Evolutionary conservation across 768 basidiomycete species (phyloP).

Genomic region (Suillus placidus): DNA sequence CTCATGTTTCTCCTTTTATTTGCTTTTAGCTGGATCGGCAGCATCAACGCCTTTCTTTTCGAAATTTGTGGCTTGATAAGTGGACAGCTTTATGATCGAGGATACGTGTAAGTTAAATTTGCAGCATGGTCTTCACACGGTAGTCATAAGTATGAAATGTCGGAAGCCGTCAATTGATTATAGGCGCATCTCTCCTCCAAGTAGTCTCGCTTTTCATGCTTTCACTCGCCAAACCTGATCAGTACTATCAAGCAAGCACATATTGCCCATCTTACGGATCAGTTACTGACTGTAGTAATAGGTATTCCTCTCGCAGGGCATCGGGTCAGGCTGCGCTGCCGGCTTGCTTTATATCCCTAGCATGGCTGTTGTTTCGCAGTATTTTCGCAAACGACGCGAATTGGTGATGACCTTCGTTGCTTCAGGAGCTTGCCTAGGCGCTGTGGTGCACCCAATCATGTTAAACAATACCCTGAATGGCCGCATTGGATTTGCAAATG

Average conservation of each 20-base stretch:
- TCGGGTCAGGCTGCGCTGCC: slow-evolving; percentile 49
- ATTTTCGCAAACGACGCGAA: slow-evolving; percentile 50
- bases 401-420: slow-evolving; percentile 59
- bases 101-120: slow-evolving; percentile 46
- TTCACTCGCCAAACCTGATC: slow-evolving; percentile 44
- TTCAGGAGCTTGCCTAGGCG: slow-evolving; percentile 61
- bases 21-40: slow-evolving; percentile 46
- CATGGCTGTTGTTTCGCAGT: slow-evolving; percentile 53
- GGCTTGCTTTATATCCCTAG: slow-evolving; percentile 53
- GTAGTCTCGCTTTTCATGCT: slow-evolving; percentile 46
- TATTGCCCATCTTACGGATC: no score
- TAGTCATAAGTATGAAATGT: neutral
- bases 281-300: slow-evolving; percentile 20
- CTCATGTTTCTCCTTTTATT: slow-evolving; percentile 1
- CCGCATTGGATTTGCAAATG: slow-evolving; percentile 46
- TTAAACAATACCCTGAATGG: slow-evolving; percentile 52
- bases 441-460: slow-evolving; percentile 63
- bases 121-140: no score
- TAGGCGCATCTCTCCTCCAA: slow-evolving; percentile 32
- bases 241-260: slow-evolving; percentile 44
- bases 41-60: slow-evolving; percentile 49
- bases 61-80: slow-evolving; percentile 47
- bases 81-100: slow-evolving; percentile 54
- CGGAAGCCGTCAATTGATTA: slow-evolving; percentile 24
- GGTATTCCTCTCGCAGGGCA: slow-evolving; percentile 56